Evolutionary conservation across 2,329 filamentous ascomycete genomes (phyloP).

Genomic region (Cladosporium sp.): DNA sequence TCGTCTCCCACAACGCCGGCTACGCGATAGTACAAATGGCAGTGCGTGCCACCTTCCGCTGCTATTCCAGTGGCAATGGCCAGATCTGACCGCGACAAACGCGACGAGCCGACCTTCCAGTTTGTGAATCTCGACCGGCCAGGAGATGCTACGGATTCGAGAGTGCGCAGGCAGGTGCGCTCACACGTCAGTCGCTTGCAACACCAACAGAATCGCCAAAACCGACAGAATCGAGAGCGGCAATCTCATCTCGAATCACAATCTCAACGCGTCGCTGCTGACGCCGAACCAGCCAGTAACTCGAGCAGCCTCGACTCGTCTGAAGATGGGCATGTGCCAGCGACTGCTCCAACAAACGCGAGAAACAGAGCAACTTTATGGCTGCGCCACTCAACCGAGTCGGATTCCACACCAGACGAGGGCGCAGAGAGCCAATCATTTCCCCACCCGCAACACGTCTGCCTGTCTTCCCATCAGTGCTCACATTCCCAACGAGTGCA

Average conservation of each 20-base stretch:
- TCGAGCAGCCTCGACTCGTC: not conserved
- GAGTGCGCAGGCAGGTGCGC: slow-evolving; percentile 2
- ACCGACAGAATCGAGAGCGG: not conserved
- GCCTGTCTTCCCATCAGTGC: not conserved
- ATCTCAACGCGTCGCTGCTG: not conserved
- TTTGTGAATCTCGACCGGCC: not conserved
- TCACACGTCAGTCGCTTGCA: slow-evolving; percentile 6
- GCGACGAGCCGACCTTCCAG: not conserved
- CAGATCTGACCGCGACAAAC: not conserved
- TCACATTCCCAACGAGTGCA: not conserved
- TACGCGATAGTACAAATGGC: not conserved
- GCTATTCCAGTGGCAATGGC: not conserved
- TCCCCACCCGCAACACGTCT: not conserved
- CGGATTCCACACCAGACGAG: not conserved
- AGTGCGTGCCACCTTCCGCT: not conserved
- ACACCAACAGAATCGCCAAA: not conserved
- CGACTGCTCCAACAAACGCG: not conserved
- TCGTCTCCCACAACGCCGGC: not conserved
- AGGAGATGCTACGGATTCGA: not conserved
- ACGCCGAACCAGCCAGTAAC: not conserved
- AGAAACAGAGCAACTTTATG: not conserved
- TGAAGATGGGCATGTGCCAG: not conserved
- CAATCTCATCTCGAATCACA: not conserved
- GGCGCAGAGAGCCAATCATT: not conserved
- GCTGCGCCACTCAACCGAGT: not conserved